Conservation (phyloP, 768 basidiomycete species). For the Ramaria sp. region DNA sequence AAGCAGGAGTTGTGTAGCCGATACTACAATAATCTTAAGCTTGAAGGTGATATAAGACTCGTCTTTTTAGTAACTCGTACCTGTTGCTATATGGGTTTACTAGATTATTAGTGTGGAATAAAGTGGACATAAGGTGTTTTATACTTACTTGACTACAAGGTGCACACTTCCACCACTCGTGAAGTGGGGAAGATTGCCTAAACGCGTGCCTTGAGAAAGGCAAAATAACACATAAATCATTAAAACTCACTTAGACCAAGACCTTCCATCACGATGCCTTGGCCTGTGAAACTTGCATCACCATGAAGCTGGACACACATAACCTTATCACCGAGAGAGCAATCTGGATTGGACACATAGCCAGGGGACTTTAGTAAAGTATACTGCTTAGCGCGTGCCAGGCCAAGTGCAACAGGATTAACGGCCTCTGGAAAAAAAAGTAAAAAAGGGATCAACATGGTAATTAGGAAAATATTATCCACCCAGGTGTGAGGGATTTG, state of each 20-base stretch:
- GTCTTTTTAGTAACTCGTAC: conserved; percentile 19
- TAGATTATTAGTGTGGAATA: background rate
- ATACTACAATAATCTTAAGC: conserved; percentile 37
- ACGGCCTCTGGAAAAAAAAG: conserved; percentile 51
- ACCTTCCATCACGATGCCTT: conserved; percentile 83
- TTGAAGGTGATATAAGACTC: conserved; percentile 7
- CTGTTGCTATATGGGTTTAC: conserved; percentile 4
- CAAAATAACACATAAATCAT: background rate
- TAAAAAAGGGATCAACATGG: conserved; percentile 8
- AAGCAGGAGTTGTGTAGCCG: conserved; percentile 86
- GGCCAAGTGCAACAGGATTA: conserved; percentile 79
- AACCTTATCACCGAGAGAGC: conserved; percentile 49
- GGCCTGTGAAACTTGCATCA: conserved; percentile 85
- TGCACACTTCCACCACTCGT: conserved; percentile 87
- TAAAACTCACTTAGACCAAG: conserved; percentile 61
- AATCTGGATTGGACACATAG: conserved; percentile 24
- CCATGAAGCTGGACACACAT: conserved; percentile 90
- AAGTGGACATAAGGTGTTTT: conserved; percentile 11
- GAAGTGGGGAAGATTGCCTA: conserved; percentile 82
- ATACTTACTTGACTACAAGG: conserved; percentile 78
- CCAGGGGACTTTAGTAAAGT: conserved; percentile 57
- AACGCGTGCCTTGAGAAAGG: background rate
- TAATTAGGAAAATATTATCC: conserved; percentile 11
- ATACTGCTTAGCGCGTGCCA: conserved; percentile 86
- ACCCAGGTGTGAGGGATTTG: conserved; percentile 74